A percentile compares a stretch with the other conserved stretches of the same genome.
phyloP scores from a whole-genome alignment of 2,329 filamentous ascomycete genomes.

The Fusarium subglutinans region DNA sequence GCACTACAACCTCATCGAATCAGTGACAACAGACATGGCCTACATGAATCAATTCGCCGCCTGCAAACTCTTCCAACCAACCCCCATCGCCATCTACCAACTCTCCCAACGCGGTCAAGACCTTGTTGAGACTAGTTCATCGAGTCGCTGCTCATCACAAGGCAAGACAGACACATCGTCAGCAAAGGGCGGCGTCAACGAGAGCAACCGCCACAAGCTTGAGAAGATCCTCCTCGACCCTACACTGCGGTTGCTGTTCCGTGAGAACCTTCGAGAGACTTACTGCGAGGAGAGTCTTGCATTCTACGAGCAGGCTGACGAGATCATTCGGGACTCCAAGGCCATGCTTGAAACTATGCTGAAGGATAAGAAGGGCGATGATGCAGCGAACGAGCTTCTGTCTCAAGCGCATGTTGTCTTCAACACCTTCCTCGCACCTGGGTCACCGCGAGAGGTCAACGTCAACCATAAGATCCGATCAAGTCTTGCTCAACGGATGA shows the following conservation, averaged over 20 bases:
- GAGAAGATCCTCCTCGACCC: slow-evolving; percentile 93
- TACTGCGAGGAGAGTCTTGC: slow-evolving; percentile 97
- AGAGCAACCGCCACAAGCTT: slow-evolving; percentile 93
- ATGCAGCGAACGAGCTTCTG: slow-evolving; percentile 91
- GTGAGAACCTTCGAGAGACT: slow-evolving; percentile 92
- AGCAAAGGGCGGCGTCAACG: slow-evolving; percentile 68
- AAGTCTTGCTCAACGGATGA: slow-evolving; percentile 94
- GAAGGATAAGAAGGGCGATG: slow-evolving; percentile 71
- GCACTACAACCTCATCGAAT: slow-evolving; percentile 82
- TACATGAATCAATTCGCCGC: slow-evolving; percentile 70
- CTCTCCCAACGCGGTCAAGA: slow-evolving; percentile 83
- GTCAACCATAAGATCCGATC: slow-evolving; percentile 96
- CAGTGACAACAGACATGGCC: slow-evolving; percentile 73
- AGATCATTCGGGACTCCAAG: slow-evolving; percentile 79
- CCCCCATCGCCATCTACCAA: slow-evolving; percentile 85
- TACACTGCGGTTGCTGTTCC: slow-evolving; percentile 86
- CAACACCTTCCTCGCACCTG: slow-evolving; percentile 97
- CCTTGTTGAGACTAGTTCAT: slow-evolving; percentile 62
- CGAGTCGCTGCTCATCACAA: slow-evolving; percentile 67
- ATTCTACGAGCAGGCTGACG: slow-evolving; percentile 93
- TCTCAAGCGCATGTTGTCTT: slow-evolving; percentile 96
- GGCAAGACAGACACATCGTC: slow-evolving; percentile 59
- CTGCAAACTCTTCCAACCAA: slow-evolving; percentile 79
- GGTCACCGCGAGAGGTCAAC: slow-evolving; percentile 95
- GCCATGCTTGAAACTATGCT: slow-evolving; percentile 67